Base-by-base conservation (phyloP, 192 early-diverging fungal genomes). In the Fimicolochytrium jonesii region DNA sequence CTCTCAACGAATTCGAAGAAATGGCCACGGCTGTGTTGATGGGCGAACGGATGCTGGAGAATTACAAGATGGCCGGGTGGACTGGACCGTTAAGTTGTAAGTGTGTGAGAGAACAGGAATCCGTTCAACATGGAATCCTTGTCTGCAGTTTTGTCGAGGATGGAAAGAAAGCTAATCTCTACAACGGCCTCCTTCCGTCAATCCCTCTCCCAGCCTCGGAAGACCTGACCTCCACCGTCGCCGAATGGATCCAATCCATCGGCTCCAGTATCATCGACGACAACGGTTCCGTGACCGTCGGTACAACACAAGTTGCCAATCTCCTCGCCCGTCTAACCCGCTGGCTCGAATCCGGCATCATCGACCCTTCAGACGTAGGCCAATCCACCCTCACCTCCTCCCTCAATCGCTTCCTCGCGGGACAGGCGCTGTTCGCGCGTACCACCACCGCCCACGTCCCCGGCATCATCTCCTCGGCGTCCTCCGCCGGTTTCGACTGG, bases 1-100 rank as follows among this genome's bases (percentile, higher is more conserved):
- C 31, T n/a, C 30, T 73, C 11, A 60, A 71, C 31, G 75, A 73
- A 17, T 31, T 77, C 47, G 75, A 77, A 50, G 29, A 43, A 3
- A 67, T 67, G 43, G 58, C 69, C 6, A 46, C 26, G 9, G 23
- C 56, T 5, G 59, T 68, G 41, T 33, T 77, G 20, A 43, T 11
- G 17, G 50, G 49, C 13, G 46, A 66, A 32, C 28, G 67, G 17
- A 56, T 43, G 4, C 41, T 47, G 25, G 74, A 76, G 22, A 67
- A 69, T 43, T 69, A 41, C 46, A 56, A 13, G 20, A 34, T 76
- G 22, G 56, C 57, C 2, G 74, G 74, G 20, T 56, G 37, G 36
- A 57, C 70, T 33, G 65, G 58, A 3, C 68, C 71, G 18, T 56
- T 72, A 20, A 17, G 20, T 18, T 61, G 74, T 76, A 49, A 37